These are phyloP conservation scores for Entomophthora muscae DNA, from an alignment of 371 early-diverging fungal genomes.

Conservation along the genomic window DNA sequence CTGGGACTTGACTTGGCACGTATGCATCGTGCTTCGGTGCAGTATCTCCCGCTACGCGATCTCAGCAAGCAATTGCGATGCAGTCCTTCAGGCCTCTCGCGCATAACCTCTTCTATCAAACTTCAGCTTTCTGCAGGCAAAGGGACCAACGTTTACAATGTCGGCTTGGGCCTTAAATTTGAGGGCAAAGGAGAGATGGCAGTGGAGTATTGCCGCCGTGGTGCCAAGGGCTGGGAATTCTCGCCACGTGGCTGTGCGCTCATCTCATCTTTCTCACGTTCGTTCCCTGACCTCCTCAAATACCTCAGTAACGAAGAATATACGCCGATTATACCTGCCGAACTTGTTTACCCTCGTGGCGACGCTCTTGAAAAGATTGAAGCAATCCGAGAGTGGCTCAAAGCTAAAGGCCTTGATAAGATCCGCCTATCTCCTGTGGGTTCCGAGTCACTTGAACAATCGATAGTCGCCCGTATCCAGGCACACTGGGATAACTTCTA, in stretches of 20 bases:
- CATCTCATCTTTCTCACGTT: slow-evolving; percentile 42
- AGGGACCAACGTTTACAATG: slow-evolving; percentile 23
- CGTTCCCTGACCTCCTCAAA: slow-evolving; percentile 53
- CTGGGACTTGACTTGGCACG: slow-evolving; percentile 36
- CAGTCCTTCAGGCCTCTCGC: slow-evolving; percentile 44
- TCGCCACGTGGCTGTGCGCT: slow-evolving; percentile 53
- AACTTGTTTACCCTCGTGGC: slow-evolving; percentile 26
- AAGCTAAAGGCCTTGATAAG: slow-evolving; percentile 31
- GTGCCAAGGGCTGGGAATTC: slow-evolving; percentile 67
- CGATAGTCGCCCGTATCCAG: not conserved
- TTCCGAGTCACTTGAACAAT: slow-evolving; percentile 35
- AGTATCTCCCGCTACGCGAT: slow-evolving; percentile 26
- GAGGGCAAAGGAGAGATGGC: slow-evolving; percentile 71
- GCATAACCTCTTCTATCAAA: slow-evolving; percentile 60
- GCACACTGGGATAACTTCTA: not conserved
- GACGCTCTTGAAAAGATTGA: slow-evolving; percentile 21
- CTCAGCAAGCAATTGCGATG: slow-evolving; percentile 45
- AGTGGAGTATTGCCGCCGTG: slow-evolving; percentile 64
- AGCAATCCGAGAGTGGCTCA: slow-evolving; percentile 48
- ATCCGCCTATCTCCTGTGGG: slow-evolving; percentile 49
- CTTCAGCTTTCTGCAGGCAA: slow-evolving; percentile 23
- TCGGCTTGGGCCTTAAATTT: slow-evolving; percentile 82
- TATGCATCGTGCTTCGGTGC: slow-evolving; percentile 20
- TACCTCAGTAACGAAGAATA: slow-evolving; percentile 29
- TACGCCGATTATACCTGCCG: slow-evolving; percentile 26